These are phyloP conservation scores for Phyllostachys edulis DNA, from an alignment of 176 grass and related monocot genomes.

Conservation along the genomic window DNA sequence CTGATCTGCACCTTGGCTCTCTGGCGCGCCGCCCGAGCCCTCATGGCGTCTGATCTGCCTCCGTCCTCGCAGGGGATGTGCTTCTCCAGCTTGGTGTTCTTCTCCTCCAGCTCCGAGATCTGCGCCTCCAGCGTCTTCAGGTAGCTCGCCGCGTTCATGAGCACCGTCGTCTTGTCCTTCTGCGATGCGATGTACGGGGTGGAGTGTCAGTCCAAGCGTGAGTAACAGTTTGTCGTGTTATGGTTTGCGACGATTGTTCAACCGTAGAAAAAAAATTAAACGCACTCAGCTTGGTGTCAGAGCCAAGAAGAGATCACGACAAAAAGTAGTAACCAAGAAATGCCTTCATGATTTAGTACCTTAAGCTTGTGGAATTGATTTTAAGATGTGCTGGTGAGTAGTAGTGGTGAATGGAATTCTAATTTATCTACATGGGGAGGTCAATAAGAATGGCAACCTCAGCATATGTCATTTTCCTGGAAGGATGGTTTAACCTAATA, in stretches of 20 bases:
- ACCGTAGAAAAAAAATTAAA: neutral
- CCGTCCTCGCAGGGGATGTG: constrained; percentile 30
- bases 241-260: neutral
- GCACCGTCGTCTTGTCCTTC: constrained; percentile 94
- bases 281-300: too few species aligned
- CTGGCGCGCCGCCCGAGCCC: constrained; percentile 14
- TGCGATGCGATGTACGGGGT: neutral
- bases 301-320: neutral
- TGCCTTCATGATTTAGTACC: neutral
- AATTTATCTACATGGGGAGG: neutral
- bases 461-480: neutral
- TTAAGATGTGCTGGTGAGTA: neutral
- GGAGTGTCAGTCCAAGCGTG: neutral
- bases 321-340: neutral
- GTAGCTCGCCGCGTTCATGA: constrained; percentile 63
- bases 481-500: neutral
- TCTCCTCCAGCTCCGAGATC: constrained; percentile 75
- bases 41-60: neutral
- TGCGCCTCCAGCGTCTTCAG: constrained; percentile 61
- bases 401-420: neutral
- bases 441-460: neutral
- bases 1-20: constrained; percentile 54
- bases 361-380: neutral
- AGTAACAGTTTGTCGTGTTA: neutral
- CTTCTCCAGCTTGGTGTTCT: constrained; percentile 70